Percentiles rank a stretch among this genome's conserved stretches.
Conservation (phyloP, 2,329 filamentous ascomycete species). For the Aspergillus cejpii region DNA sequence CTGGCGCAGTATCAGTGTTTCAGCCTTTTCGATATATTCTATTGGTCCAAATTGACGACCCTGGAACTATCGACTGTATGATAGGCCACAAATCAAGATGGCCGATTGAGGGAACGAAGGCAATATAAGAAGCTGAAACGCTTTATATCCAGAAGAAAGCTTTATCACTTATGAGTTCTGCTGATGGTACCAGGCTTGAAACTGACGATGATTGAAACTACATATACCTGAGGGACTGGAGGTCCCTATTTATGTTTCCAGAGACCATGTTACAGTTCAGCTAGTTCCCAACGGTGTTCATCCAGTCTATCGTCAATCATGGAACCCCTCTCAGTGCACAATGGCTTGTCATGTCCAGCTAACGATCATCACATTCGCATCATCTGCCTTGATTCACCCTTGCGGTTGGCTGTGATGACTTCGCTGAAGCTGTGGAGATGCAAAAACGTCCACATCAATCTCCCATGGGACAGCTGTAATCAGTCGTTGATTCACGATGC, state of each 20-base stretch:
- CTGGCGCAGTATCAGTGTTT: constrained; percentile 28
- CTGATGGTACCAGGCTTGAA: constrained; percentile 26
- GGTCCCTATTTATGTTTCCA: constrained; percentile 39
- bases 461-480: constrained; percentile 28
- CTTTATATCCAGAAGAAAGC: constrained; percentile 13
- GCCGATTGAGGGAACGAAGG: constrained; percentile 16
- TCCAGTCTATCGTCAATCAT: constrained; percentile 25
- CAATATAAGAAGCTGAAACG: constrained; percentile 21
- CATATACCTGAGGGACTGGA: constrained; percentile 23
- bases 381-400: constrained; percentile 23
- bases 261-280: constrained; percentile 22
- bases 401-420: constrained; percentile 31
- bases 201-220: constrained; percentile 27
- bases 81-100: constrained; percentile 30
- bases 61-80: constrained; percentile 25
- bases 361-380: constrained; percentile 26
- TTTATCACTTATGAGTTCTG: constrained; percentile 19
- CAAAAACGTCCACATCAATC: constrained; percentile 28
- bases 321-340: constrained; percentile 23
- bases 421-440: constrained; percentile 30
- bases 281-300: constrained; percentile 19
- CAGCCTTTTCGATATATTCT: constrained; percentile 24
- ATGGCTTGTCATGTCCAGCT: constrained; percentile 32
- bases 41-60: constrained; percentile 28
- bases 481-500: constrained; percentile 35